These are phyloP conservation scores for Aspergillus jensenii DNA, from an alignment of 2,329 filamentous ascomycete genomes.

Conservation along the genomic window DNA sequence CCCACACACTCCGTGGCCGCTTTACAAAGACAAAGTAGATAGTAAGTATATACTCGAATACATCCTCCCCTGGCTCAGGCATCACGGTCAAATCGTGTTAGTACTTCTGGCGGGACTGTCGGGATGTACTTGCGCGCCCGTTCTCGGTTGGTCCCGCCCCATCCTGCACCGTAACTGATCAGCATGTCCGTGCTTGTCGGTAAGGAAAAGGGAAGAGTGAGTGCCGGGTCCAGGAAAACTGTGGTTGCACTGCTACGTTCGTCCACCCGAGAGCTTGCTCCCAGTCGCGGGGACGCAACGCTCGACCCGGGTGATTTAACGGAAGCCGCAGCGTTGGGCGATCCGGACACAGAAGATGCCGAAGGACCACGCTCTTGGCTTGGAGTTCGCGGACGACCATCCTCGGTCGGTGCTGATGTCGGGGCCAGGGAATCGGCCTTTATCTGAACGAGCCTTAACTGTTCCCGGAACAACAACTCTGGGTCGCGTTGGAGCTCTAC, in stretches of 20 bases:
- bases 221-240: slow-evolving; percentile 78
- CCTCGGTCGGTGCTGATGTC: slow-evolving; percentile 16
- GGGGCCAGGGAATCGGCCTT: slow-evolving; percentile 21
- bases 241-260: slow-evolving; percentile 29
- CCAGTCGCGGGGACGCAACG: slow-evolving; percentile 25
- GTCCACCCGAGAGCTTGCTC: slow-evolving; percentile 20
- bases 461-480: slow-evolving; percentile 51
- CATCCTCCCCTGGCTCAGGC: slow-evolving; percentile 13
- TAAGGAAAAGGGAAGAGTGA: slow-evolving; percentile 93
- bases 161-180: slow-evolving; percentile 89
- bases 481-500: slow-evolving; percentile 75
- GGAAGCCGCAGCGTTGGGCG: slow-evolving; percentile 21
- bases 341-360: slow-evolving; percentile 16
- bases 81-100: slow-evolving; percentile 75
- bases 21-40: not conserved
- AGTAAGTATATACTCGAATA: not conserved
- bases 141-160: slow-evolving; percentile 88
- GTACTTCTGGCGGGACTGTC: slow-evolving; percentile 88
- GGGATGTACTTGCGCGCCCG: slow-evolving; percentile 94
- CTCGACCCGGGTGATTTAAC: slow-evolving; percentile 24
- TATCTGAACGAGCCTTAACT: slow-evolving; percentile 32
- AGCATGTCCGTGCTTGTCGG: slow-evolving; percentile 98
- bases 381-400: slow-evolving; percentile 32
- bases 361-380: slow-evolving; percentile 17
- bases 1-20: not conserved